Evolutionary conservation across 139 green algal species (phyloP).

Genomic region (Tetraselmis striata): DNA sequence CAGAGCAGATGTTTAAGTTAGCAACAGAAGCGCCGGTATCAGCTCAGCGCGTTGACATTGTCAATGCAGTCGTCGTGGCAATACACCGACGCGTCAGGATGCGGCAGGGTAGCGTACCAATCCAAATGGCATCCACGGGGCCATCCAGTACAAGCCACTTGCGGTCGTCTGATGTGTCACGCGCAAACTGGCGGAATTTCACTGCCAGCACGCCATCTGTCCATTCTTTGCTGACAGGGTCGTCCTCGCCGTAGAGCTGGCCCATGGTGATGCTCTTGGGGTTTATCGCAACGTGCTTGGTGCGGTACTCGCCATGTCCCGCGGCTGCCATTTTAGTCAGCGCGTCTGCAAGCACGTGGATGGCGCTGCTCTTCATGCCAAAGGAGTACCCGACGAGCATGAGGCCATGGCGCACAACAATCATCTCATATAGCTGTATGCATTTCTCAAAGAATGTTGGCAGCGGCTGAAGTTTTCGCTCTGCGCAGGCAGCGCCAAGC

Average conservation of each 20-base stretch:
- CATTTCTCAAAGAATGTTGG: slow-evolving; percentile 26
- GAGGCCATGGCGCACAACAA: slow-evolving; percentile 36
- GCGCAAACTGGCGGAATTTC: slow-evolving; percentile 19
- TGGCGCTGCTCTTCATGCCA: slow-evolving; percentile 29
- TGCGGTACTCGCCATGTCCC: slow-evolving; percentile 36
- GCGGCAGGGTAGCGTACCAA: slow-evolving; percentile 9
- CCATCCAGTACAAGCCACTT: slow-evolving; percentile 44
- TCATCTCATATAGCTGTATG: slow-evolving; percentile 41
- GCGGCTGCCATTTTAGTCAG: slow-evolving; percentile 40
- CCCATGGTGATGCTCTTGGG: slow-evolving; percentile 30
- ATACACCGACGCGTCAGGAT: not conserved
- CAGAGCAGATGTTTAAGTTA: too few species aligned
- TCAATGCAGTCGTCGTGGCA: not conserved
- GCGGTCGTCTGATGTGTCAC: slow-evolving; percentile 16
- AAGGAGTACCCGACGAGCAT: slow-evolving; percentile 37
- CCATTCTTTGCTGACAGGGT: slow-evolving; percentile 38
- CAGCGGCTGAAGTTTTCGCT: slow-evolving; percentile 24
- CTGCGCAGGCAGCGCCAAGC: slow-evolving; percentile 10
- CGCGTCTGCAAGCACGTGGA: slow-evolving; percentile 28
- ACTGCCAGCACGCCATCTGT: slow-evolving; percentile 40
- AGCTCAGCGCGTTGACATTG: too few species aligned
- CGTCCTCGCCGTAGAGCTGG: slow-evolving; percentile 42
- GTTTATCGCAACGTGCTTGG: slow-evolving; percentile 66
- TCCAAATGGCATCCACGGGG: slow-evolving; percentile 37
- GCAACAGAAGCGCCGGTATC: not conserved